Percentiles rank a stretch among this genome's conserved stretches.
Evolutionary conservation across 169 alveolate genomes (phyloP).

Genomic region (Plasmodium sp.): DNA sequence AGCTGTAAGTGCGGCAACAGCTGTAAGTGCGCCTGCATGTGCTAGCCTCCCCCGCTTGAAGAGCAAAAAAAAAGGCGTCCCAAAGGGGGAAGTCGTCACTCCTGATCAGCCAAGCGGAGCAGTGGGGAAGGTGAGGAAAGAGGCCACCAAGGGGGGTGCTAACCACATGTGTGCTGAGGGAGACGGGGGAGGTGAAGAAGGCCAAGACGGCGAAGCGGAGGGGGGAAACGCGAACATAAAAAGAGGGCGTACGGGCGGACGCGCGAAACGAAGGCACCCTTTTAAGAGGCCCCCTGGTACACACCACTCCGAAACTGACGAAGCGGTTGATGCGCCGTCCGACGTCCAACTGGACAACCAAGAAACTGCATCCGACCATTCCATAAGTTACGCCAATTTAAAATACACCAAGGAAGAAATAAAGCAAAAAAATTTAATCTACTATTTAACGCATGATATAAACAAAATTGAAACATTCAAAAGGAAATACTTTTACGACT

Average conservation of each 20-base stretch:
- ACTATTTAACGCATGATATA: slow-evolving; percentile 45
- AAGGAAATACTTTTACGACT: slow-evolving; percentile 67
- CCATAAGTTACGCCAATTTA: slow-evolving; percentile 16
- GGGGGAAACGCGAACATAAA: neutral
- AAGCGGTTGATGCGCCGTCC: neutral
- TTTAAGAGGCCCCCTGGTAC: neutral
- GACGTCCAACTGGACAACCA: neutral
- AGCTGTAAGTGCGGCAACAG: neutral
- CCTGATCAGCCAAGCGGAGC: neutral
- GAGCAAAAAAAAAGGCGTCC: neutral
- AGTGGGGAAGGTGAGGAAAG: neutral
- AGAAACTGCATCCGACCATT: slow-evolving; percentile 11
- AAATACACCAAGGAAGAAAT: slow-evolving; percentile 18
- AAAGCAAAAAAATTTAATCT: slow-evolving; percentile 9
- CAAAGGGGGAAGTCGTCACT: neutral
- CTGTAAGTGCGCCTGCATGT: neutral
- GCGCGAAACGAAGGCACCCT: neutral
- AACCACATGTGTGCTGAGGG: neutral
- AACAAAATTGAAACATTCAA: slow-evolving; percentile 22
- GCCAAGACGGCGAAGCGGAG: neutral
- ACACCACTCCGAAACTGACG: neutral
- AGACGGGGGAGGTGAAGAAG: neutral
- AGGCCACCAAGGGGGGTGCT: neutral
- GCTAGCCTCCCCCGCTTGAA: neutral
- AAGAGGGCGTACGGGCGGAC: neutral